Conservation (phyloP, 495 filamentous ascomycete species). For the Aspergillus panamensis region DNA sequence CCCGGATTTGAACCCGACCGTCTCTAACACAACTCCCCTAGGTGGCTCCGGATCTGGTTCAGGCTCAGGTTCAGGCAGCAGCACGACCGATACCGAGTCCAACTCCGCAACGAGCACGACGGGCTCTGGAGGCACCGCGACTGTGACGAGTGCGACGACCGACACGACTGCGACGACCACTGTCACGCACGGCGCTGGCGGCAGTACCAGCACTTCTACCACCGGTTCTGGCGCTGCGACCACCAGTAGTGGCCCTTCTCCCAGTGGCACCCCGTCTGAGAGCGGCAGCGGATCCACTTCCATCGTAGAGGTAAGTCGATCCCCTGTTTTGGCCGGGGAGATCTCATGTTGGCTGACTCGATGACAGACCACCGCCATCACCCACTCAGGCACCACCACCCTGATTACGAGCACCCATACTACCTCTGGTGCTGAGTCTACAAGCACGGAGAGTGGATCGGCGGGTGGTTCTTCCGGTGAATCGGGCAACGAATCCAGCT, state of each 20-base stretch:
- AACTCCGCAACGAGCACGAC: constrained; percentile 23
- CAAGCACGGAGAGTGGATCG: background rate
- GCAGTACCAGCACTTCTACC: constrained; percentile 14
- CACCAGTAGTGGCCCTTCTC: constrained; percentile 12
- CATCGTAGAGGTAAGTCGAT: background rate
- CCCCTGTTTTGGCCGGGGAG: background rate
- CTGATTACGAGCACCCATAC: constrained; percentile 12
- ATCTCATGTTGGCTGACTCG: constrained; percentile 9
- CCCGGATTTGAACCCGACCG: background rate
- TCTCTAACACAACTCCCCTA: constrained; percentile 2
- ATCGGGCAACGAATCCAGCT: constrained; percentile 11
- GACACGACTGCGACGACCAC: constrained; percentile 16
- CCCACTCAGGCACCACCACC: constrained; percentile 6
- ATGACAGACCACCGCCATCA: constrained; percentile 3
- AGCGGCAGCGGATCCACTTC: background rate
- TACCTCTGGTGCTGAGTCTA: constrained; percentile 9
- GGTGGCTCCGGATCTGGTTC: constrained; percentile 7
- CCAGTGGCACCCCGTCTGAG: constrained; percentile 6
- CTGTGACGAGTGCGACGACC: constrained; percentile 17
- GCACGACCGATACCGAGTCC: constrained; percentile 24
- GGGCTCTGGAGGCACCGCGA: constrained; percentile 29
- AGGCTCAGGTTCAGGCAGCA: constrained; percentile 12
- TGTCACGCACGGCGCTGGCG: constrained; percentile 3
- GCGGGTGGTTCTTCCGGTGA: constrained; percentile 1
- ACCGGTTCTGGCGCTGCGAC: constrained; percentile 12